These are phyloP conservation scores for Violaceomyces palustris DNA, from an alignment of 1,284 basidiomycete species.

Conservation along the genomic window DNA sequence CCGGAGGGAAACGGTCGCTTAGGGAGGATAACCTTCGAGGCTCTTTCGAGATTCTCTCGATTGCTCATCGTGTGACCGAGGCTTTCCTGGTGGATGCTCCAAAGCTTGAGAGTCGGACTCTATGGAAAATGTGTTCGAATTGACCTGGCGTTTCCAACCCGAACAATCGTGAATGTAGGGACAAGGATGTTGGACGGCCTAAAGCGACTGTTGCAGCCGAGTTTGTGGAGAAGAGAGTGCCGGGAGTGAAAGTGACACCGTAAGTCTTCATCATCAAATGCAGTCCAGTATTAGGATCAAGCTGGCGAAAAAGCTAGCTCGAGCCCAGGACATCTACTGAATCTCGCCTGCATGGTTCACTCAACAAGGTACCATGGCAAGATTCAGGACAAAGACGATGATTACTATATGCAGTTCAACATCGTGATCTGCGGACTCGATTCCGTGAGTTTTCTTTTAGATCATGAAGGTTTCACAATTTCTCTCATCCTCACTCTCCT, in stretches of 20 bases:
- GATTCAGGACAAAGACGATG: slow-evolving; percentile 94
- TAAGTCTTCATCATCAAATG: slow-evolving; percentile 55
- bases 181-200: slow-evolving; percentile 83
- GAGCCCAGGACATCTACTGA: slow-evolving; percentile 1
- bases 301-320: no score
- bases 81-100: no score
- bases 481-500: no score
- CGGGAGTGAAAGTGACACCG: slow-evolving; percentile 89
- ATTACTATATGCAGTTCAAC: slow-evolving; percentile 96
- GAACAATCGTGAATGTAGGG: no score
- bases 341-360: slow-evolving; percentile 4
- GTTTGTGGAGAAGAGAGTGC: slow-evolving; percentile 76
- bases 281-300: no score
- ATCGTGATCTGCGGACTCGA: slow-evolving; percentile 97
- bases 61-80: no score
- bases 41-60: no score
- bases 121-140: no score
- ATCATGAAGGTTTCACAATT: no score
- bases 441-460: slow-evolving; percentile 60
- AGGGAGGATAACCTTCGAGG: no score
- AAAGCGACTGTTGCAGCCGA: slow-evolving; percentile 92
- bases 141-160: no score
- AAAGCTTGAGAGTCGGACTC: no score
- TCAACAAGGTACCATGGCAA: slow-evolving; percentile 85
- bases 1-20: not conserved